phyloP scores from a whole-genome alignment of 73 alveolate genomes.

The Blepharisma japonicum region DNA sequence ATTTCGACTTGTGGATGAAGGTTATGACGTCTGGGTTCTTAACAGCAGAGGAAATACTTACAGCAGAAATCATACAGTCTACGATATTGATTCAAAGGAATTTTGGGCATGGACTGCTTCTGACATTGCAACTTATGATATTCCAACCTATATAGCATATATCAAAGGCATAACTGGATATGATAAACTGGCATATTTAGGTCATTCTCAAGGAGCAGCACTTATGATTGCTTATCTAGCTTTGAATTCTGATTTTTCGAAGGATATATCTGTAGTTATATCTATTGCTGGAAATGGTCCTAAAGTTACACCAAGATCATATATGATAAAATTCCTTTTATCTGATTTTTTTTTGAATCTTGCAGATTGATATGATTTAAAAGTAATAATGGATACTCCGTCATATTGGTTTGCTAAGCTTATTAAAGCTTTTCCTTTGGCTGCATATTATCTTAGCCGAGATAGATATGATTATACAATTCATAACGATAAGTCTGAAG shows the following conservation, averaged over 20 bases:
- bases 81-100: slow-evolving; percentile 38
- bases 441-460: not conserved
- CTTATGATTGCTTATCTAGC: not conserved
- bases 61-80: slow-evolving; percentile 29
- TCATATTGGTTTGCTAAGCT: too few relatives aligned
- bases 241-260: not conserved
- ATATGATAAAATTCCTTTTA: too few relatives aligned
- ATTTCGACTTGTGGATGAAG: slow-evolving; percentile 28
- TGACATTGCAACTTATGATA: slow-evolving; percentile 74
- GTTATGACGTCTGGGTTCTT: slow-evolving; percentile 39
- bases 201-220: slow-evolving; percentile 83
- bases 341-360: too few relatives aligned
- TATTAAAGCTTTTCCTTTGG: slow-evolving; percentile 5
- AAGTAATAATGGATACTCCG: too few relatives aligned
- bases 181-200: slow-evolving; percentile 63
- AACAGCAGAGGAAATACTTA: slow-evolving; percentile 36
- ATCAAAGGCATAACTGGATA: slow-evolving; percentile 44
- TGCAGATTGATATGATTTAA: too few relatives aligned
- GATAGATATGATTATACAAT: not conserved
- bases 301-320: too few relatives aligned
- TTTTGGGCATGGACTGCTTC: slow-evolving; percentile 74
- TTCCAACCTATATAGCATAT: slow-evolving; percentile 68
- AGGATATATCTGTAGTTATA: not conserved
- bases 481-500: not conserved
- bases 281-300: too few relatives aligned